Evolutionary conservation across 108 stramenopile species (phyloP), one percentile per base, ranked within the genome.

Genomic region (Skeletonema tropicum): DNA sequence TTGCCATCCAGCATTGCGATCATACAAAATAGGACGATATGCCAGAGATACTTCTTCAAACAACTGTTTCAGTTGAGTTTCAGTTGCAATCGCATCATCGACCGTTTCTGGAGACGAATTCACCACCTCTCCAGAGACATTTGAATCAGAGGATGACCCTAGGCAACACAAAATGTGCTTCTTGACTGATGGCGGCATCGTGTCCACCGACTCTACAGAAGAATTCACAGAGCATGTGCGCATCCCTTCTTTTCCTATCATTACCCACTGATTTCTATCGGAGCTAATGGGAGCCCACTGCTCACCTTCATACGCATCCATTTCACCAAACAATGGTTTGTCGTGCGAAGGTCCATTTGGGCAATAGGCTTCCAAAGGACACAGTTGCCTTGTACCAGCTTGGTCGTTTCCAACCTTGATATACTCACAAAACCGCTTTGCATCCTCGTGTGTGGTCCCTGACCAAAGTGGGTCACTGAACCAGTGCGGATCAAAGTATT

Each of bases 1-100:
- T 61, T 70, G 64, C 80, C 80, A 81, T 29, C 80, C 80, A 6
- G 80, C 48, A 13, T 33, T 63, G 26, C 80, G 73, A 71, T 74
- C 52, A 49, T 59, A 81, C 69, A 68, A 71, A 36, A 70, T 48
- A 7, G 80, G 80, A 64, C 73, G 68, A 33, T 75, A 82, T 1
- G 80, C 80, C 1, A 63, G 57, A 12, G 73, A 71, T 2, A 82
- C 70, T 17, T 23, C 39, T 32, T 71, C 2, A 32, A 71, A 82
- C 38, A 73, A 23, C 70, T 61, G 17, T 65, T 57, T 21, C 3
- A 62, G 61, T 38, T 80, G 66, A 30, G 31, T 68, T 23, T 12
- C 65, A 35, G 23, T 2, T n/a, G 58, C 60, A 29, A 46, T 29
- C 1, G 30, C 66, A 33, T 48, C 48, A 41, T 42, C 10, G 6